Base-by-base conservation (phyloP, 768 basidiomycete genomes). In the Lactarius evosmus region DNA sequence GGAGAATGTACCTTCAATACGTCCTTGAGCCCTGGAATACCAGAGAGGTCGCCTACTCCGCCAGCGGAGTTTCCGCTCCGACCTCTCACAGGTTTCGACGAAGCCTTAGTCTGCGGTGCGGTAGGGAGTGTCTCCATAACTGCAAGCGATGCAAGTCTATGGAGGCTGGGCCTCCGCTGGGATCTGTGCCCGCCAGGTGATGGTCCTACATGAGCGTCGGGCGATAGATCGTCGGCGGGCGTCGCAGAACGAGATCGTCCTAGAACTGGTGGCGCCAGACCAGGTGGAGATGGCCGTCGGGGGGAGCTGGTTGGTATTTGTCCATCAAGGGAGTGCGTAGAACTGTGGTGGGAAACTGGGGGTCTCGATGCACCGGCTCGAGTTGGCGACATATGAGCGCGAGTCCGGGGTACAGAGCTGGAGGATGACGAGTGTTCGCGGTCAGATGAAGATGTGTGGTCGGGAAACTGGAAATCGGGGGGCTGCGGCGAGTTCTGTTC, bases 1-100 rank as follows among this genome's bases (percentile, higher is more conserved):
- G 32, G 25, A 34, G 53, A 11, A 62, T 61, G 51, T 72, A 86
- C 88, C 83, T 89, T 90, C 30, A 90, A 74, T 19, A 88, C 85
- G 70, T 91, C 88, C 70, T 86, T 89, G 34, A 90, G 75, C 3
- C 84, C 87, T 1, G 87, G 86, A 0, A 85, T 74, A 29, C 77
- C 76, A 40, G 78, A 67, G 72, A 71, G 60, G 60, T 78, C 71
- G 60, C 78, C 72, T 61, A 75, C 70, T 68, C 74, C 70, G 58
- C 80, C 79, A 1, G 77, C 76, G 29, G 81, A 78, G 61, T 79
- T 82, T 4, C 81, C 82, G 38, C 80, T 83, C 53, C 82, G 76
- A 54, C 80, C 79, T 51, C 83, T 75, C 19, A 71, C 70, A 22
- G 69, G 61, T 57, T 73, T 72, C n/a, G 74, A 78, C 58, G 81